Conservation (phyloP, 495 filamentous ascomycete genomes). For the Astrothelium subdiscretum region DNA sequence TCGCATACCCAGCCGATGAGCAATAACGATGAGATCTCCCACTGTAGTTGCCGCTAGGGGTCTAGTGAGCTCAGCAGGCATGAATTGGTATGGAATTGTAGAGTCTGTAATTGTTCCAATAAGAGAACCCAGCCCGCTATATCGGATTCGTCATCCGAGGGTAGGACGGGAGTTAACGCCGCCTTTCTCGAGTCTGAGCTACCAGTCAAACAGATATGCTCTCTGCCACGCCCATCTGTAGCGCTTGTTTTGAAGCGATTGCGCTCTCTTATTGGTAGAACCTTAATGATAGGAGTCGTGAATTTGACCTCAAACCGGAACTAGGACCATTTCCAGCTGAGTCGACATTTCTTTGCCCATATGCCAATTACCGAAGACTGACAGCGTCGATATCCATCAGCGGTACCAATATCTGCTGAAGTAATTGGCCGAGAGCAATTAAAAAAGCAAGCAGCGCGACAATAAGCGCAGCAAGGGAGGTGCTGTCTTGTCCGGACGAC, state of each 20-base stretch:
- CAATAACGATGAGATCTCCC: neutral
- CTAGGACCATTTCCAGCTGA: neutral
- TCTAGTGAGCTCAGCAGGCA: neutral
- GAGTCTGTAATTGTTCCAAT: neutral
- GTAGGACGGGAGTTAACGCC: neutral
- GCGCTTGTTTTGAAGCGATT: neutral
- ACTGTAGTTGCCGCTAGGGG: neutral
- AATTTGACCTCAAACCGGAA: neutral
- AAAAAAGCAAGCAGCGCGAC: neutral
- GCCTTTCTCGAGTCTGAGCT: neutral
- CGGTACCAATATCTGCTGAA: neutral
- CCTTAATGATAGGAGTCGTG: neutral
- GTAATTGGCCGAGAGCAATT: neutral
- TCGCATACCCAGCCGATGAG: neutral
- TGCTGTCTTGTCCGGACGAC: neutral
- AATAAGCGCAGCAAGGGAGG: neutral
- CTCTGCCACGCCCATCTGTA: neutral
- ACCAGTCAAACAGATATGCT: neutral
- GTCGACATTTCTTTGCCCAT: neutral
- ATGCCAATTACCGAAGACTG: neutral
- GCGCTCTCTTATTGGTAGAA: neutral
- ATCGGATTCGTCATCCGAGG: neutral
- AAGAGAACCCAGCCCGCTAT: neutral
- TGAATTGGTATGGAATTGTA: neutral
- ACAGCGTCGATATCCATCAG: neutral